Evolutionary conservation across 2,329 filamentous ascomycete species (phyloP).

Genomic region (Pezicula neosporulosa): DNA sequence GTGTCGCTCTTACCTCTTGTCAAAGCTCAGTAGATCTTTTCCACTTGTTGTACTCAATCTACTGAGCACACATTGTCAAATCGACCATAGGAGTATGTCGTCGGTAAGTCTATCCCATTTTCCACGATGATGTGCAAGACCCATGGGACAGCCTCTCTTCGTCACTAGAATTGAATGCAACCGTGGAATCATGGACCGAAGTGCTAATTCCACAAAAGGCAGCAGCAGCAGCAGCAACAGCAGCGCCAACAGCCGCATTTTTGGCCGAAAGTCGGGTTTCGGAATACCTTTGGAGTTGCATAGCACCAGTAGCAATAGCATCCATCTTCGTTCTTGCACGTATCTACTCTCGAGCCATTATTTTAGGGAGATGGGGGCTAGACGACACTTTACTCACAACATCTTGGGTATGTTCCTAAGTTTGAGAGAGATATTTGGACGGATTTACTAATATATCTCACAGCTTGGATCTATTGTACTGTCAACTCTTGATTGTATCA

Average conservation of each 20-base stretch:
- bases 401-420: slow-evolving; percentile 8
- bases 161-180: too few relatives aligned
- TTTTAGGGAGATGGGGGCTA: slow-evolving; percentile 9
- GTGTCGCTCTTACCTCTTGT: too few relatives aligned
- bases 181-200: too few relatives aligned
- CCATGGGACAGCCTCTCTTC: too few relatives aligned
- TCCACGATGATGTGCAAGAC: too few relatives aligned
- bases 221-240: background rate
- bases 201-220: background rate
- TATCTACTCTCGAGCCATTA: slow-evolving; percentile 11
- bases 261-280: slow-evolving; percentile 7
- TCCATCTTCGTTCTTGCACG: slow-evolving; percentile 13
- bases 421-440: background rate
- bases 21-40: too few relatives aligned
- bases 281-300: slow-evolving; percentile 7
- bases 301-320: slow-evolving; percentile 9
- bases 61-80: too few relatives aligned
- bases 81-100: too few relatives aligned
- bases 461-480: slow-evolving; percentile 5
- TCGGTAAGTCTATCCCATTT: too few relatives aligned
- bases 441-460: background rate
- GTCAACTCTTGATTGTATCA: slow-evolving; percentile 4
- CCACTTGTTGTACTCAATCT: too few relatives aligned
- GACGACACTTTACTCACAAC: slow-evolving; percentile 14
- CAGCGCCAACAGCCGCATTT: background rate